phyloP scores from a whole-genome alignment of 768 basidiomycete genomes.

The Asterophora parasitica region DNA sequence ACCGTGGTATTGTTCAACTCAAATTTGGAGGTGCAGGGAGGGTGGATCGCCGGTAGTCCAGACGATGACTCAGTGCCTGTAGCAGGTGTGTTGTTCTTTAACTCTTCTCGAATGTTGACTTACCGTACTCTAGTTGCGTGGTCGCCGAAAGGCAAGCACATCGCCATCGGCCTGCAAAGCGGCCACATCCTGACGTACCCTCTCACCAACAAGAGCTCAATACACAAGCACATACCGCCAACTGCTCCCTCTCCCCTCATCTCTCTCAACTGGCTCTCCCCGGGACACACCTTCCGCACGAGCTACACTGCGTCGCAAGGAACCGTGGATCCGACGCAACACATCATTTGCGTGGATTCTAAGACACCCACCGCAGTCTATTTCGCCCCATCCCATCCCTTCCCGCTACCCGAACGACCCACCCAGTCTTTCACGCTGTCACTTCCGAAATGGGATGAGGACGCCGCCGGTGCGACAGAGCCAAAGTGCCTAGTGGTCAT shows the following conservation, averaged over 20 bases:
- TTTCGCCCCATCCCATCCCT: slow-evolving; percentile 37
- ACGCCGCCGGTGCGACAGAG: slow-evolving; percentile 29
- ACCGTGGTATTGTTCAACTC: slow-evolving; percentile 60
- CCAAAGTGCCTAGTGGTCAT: slow-evolving; percentile 39
- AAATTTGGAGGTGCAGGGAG: slow-evolving; percentile 50
- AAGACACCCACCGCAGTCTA: slow-evolving; percentile 37
- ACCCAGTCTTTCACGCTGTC: slow-evolving; percentile 31
- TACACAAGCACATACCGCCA: slow-evolving; percentile 60
- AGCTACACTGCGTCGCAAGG: slow-evolving; percentile 45
- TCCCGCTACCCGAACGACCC: slow-evolving; percentile 33
- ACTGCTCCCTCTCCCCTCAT: slow-evolving; percentile 44
- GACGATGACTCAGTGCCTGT: slow-evolving; percentile 48
- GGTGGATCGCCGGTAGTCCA: slow-evolving; percentile 37
- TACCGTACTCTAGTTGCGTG: slow-evolving; percentile 54
- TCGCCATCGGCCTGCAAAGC: slow-evolving; percentile 66
- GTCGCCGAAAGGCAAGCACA: slow-evolving; percentile 85
- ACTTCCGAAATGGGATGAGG: slow-evolving; percentile 46
- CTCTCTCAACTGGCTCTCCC: slow-evolving; percentile 63
- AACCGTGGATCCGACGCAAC: slow-evolving; percentile 32
- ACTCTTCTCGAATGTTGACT: slow-evolving; percentile 1
- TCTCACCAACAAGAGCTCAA: slow-evolving; percentile 45
- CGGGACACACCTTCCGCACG: slow-evolving; percentile 62
- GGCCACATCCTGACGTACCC: slow-evolving; percentile 71
- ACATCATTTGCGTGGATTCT: slow-evolving; percentile 40
- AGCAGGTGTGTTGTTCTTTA: slow-evolving; percentile 43